Evolutionary conservation across 2,329 filamentous ascomycete genomes (phyloP), one percentile per base, ranked within the genome.

Genomic region (Verticillium nubilum): DNA sequence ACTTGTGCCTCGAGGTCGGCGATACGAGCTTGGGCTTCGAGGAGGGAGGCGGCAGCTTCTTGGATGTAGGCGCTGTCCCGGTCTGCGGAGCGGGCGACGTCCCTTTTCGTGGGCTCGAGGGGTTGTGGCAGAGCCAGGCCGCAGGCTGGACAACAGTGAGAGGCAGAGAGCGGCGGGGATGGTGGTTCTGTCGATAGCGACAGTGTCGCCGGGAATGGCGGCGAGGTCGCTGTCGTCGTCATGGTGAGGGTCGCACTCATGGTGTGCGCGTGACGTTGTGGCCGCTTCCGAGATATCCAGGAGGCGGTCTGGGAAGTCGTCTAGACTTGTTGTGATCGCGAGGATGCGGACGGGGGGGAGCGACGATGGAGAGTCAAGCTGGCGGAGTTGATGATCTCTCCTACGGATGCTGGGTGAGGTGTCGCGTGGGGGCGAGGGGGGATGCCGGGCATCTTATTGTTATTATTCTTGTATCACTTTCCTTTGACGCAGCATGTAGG

Each of bases 1-100:
- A 93, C 85, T 68, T 92, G 89, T 35, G 83, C 80, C 72, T 92
- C 85, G 52, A 94, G 80, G 67, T 92, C 87, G 63, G 80, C 76
- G 67, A 91, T 87, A 68, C 85, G 80, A 62, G 80, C 76, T 69
- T 86, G 83, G 59, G 86, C 80, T 58, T 77, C 75, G 28, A 78
- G 74, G 31, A 87, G 80, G 53, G 78, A 76, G 29, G 68, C 61
- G 52, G 75, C 73, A 6, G 75, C 67, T 31, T 76, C 69, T 27
- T 75, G 71, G 28, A 66, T 64, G 19, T 52, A 29, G 27, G 42
- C 42, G 17, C 42, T 52, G 37, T 42, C 56, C 27, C 26, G 19
- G n/a, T 57, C 15, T 28, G 17, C 27, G 42, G 56, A 31, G 27
- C 35, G 13, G 64, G 67, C 53, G 63, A 66, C 57, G 27, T 50